Evolutionary conservation across 352 stramenopile genomes (phyloP).

Genomic region (Peronospora destructor): DNA sequence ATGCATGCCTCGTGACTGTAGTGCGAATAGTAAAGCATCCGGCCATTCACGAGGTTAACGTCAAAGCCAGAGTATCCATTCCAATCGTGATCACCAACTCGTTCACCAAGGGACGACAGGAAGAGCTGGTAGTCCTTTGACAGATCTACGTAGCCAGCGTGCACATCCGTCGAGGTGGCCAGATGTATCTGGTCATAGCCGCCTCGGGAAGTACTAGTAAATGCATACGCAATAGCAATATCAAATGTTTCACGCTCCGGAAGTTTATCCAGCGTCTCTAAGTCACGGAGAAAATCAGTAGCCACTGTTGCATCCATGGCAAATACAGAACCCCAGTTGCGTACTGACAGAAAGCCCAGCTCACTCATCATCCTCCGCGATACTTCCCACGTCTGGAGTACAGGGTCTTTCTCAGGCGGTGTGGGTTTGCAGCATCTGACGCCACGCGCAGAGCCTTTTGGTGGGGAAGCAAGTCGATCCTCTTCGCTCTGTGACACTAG

Average conservation of each 20-base stretch:
- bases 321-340: conserved; percentile 82
- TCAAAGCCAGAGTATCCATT: conserved; percentile 46
- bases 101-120: conserved; percentile 56
- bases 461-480: conserved; percentile 31
- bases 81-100: conserved; percentile 37
- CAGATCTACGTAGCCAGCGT: conserved; percentile 30
- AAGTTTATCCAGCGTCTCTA: conserved; percentile 70
- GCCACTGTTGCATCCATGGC: conserved; percentile 51
- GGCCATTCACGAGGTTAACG: conserved; percentile 31
- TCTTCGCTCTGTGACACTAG: conserved; percentile 51
- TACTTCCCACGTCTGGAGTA: conserved; percentile 62
- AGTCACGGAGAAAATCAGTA: conserved; percentile 50
- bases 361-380: conserved; percentile 81
- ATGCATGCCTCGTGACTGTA: conserved; percentile 78
- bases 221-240: conserved; percentile 68
- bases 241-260: conserved; percentile 77
- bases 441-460: conserved; percentile 18
- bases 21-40: conserved; percentile 66
- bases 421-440: conserved; percentile 33
- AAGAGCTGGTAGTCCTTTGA: conserved; percentile 74
- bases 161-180: conserved; percentile 45
- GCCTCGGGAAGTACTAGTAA: conserved; percentile 54
- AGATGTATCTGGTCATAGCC: conserved; percentile 75
- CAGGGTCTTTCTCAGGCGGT: conserved; percentile 44
- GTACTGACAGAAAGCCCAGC: conserved; percentile 71